Evolutionary conservation across 768 basidiomycete genomes (phyloP), one percentile per base, ranked within the genome.

Genomic region (Tylopilus rubrobrunneus): DNA sequence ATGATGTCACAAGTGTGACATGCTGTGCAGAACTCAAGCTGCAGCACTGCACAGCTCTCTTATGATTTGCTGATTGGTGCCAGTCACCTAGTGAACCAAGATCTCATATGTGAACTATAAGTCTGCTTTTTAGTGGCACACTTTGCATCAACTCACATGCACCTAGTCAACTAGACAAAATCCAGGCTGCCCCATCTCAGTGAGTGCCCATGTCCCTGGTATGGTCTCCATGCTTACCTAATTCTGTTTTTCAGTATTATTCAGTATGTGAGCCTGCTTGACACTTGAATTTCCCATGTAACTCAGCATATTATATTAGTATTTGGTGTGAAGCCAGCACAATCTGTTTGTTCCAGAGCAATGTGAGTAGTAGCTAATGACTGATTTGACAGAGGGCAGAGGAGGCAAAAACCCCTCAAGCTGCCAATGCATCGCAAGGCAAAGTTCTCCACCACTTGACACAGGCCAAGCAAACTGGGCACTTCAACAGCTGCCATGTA

Each of bases 291-390:
- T 14, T 10, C 34, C 7, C 31, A n/a, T 34, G 7, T 45, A 14
- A 23, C 55, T 52, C 41, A 56, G 23, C 31, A 37, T 34, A 2
- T 23, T 14, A 5, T 23, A 45, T 1, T 61, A 97, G 94, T 96
- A 92, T 68, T 97, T 92, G 3, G 95, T 96, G 87, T 94, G 94
- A 71, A 94, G 86, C 64, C 88, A 91, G 69, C 92, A 97, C 69
- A 97, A 97, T 67, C 74, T 97, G 87, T 89, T 61, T 52, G 88
- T 68, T 33, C 27, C 9, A 19, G 4, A 11, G 7, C 9, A 7
- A 46, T 10, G 21, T 2, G 7, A 2, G 27, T 31, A 33, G 25
- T 19, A 2, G 12, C n/a, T 17, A 25, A 21, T 48, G 47, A 44
- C 42, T 58, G 31, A 58, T 12, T 4, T n/a, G 92, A 4, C 85